Conservation (phyloP, 306 rosid genomes). For the Trifolium repens region DNA sequence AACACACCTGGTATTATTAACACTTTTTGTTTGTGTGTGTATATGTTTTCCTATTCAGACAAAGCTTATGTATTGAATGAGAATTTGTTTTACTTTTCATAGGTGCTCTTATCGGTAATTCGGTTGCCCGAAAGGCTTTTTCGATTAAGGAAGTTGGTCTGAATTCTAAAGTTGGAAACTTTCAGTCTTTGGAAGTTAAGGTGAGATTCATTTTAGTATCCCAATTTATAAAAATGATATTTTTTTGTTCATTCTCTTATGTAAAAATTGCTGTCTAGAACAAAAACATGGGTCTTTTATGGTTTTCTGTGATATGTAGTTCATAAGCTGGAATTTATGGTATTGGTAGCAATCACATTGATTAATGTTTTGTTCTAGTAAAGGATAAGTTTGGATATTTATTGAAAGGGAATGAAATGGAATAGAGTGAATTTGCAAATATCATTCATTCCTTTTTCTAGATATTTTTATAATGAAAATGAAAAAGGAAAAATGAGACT, state of each 20-base stretch:
- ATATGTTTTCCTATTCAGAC: background rate
- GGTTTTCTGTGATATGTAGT: too few species aligned
- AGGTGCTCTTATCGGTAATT: constrained; percentile 57
- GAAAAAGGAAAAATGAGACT: too few species aligned
- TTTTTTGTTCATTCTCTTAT: background rate
- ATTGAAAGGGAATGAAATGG: background rate
- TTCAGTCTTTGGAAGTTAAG: constrained; percentile 76
- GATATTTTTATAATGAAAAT: constrained; percentile 8
- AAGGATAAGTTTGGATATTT: background rate
- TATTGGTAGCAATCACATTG: too few species aligned
- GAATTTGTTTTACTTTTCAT: constrained; percentile 19
- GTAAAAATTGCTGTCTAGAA: background rate
- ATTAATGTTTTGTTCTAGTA: too few species aligned
- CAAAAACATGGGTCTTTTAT: too few species aligned
- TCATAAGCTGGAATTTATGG: too few species aligned
- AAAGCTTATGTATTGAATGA: constrained; percentile 14
- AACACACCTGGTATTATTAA: constrained; percentile 64
- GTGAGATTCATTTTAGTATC: constrained; percentile 48
- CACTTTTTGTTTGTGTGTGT: background rate
- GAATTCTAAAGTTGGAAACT: constrained; percentile 60
- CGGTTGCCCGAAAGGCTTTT: constrained; percentile 57
- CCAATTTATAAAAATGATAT: background rate
- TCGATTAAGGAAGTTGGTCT: constrained; percentile 56
- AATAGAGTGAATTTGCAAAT: background rate
- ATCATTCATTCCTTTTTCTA: background rate